Percentiles rank a stretch among this genome's conserved stretches.
phyloP scores from a whole-genome alignment of 805 yeast genomes.

The Naumovozyma castellii region DNA sequence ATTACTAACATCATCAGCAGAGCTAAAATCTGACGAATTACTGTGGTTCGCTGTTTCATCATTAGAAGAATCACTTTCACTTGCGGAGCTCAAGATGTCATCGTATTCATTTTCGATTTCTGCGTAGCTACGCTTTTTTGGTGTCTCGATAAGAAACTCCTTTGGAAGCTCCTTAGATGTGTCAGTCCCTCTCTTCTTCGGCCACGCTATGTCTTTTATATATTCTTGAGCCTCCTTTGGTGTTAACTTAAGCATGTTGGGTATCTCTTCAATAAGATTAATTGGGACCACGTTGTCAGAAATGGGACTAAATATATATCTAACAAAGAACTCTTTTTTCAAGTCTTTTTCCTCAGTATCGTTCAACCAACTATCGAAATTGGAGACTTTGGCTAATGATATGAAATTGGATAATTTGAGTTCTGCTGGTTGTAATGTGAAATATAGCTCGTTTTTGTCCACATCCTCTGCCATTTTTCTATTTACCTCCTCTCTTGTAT shows the following conservation, averaged over 20 bases:
- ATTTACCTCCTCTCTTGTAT: constrained; percentile 6
- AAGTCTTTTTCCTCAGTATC: neutral
- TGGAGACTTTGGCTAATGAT: constrained; percentile 36
- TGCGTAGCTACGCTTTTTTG: neutral
- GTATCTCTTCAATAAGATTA: constrained; percentile 6
- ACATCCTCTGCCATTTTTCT: constrained; percentile 12
- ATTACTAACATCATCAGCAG: constrained; percentile 3
- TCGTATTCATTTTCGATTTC: neutral
- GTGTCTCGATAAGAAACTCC: neutral
- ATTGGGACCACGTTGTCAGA: constrained; percentile 10
- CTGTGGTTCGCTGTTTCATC: constrained; percentile 4
- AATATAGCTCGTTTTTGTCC: constrained; percentile 38
- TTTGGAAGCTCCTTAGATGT: neutral
- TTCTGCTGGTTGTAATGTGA: constrained; percentile 40
- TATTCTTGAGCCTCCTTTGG: constrained; percentile 13
- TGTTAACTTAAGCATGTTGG: constrained; percentile 3
- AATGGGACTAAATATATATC: constrained; percentile 13
- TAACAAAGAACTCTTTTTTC: constrained; percentile 9
- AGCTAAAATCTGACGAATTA: constrained; percentile 2
- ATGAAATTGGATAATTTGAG: constrained; percentile 35
- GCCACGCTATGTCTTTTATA: constrained; percentile 9
- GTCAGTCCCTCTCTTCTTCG: neutral
- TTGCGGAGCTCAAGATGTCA: neutral
- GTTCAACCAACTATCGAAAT: constrained; percentile 24
- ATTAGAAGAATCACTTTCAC: neutral